Conservation (phyloP, 495 filamentous ascomycete species). For the Zalerion maritima region DNA sequence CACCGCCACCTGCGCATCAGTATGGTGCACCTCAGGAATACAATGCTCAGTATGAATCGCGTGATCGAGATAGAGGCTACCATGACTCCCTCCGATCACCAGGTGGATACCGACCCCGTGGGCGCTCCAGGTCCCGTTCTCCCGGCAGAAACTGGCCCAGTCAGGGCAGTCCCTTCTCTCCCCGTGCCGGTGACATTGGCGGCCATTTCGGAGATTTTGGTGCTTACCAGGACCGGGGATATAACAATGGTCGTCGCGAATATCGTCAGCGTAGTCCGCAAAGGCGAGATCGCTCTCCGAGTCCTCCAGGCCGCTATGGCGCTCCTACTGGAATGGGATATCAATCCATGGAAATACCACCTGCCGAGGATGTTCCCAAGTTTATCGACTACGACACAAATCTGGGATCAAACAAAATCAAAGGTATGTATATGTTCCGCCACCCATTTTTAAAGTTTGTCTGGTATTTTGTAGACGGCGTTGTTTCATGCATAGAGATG, state of each 20-base stretch:
- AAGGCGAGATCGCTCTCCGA: conserved; percentile 45
- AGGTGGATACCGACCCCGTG: conserved; percentile 46
- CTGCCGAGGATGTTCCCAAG: conserved; percentile 44
- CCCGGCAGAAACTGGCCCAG: conserved; percentile 55
- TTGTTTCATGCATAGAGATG: conserved; percentile 2
- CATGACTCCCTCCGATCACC: conserved; percentile 36
- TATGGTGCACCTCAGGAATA: conserved; percentile 21
- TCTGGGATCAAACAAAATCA: conserved; percentile 62
- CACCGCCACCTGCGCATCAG: conserved; percentile 8
- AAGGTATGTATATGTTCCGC: conserved; percentile 35
- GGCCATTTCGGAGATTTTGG: conserved; percentile 37
- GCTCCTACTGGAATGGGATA: too few species aligned
- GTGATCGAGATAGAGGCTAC: conserved; percentile 47
- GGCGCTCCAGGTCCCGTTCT: conserved; percentile 59
- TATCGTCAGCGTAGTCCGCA: conserved; percentile 78
- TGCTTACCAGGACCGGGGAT: conserved; percentile 40
- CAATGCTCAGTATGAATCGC: conserved; percentile 33
- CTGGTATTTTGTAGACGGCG: conserved; percentile 1
- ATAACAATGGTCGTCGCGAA: conserved; percentile 43
- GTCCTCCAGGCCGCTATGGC: too few species aligned
- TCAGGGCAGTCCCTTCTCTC: conserved; percentile 31
- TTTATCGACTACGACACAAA: conserved; percentile 66
- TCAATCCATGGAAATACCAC: too few species aligned
- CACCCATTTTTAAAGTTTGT: not conserved
- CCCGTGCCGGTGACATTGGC: conserved; percentile 26